Conservation (phyloP, 1,284 basidiomycete species). For the Agroathelia rolfsii region DNA sequence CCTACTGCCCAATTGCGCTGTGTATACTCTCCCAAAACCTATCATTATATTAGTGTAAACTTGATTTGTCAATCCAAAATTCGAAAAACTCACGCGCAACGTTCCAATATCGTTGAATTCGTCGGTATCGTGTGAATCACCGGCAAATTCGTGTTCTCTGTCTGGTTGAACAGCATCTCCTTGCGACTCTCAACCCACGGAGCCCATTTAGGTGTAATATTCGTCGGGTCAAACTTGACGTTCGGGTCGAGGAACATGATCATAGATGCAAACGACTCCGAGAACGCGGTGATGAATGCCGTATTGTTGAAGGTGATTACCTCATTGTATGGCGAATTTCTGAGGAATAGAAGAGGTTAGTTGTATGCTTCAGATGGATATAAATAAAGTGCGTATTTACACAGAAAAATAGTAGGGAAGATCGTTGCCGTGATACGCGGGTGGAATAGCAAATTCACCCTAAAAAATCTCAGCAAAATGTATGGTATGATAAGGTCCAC, state of each 20-base stretch:
- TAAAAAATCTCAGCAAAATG: slow-evolving; percentile 9
- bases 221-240: slow-evolving; percentile 5
- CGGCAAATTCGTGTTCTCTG: slow-evolving; percentile 6
- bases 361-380: no score
- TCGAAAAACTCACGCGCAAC: slow-evolving; percentile 9
- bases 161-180: slow-evolving; percentile 13
- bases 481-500: not conserved
- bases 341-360: no score
- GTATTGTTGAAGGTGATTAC: slow-evolving; percentile 12
- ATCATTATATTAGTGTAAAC: not conserved
- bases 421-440: slow-evolving; percentile 20
- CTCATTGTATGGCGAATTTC: no score
- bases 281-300: slow-evolving; percentile 12
- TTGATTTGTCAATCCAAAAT: not conserved
- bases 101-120: slow-evolving; percentile 8
- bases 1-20: no score
- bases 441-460: slow-evolving; percentile 23
- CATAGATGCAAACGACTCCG: slow-evolving; percentile 11
- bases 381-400: no score
- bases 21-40: slow-evolving; percentile 6
- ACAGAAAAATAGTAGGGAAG: slow-evolving; percentile 22
- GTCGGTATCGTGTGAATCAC: slow-evolving; percentile 8
- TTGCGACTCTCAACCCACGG: slow-evolving; percentile 3
- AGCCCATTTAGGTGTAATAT: slow-evolving; percentile 11
- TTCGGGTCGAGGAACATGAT: slow-evolving; percentile 13